Base-by-base conservation (phyloP, 495 filamentous ascomycete genomes). In the Penicillium parvum region DNA sequence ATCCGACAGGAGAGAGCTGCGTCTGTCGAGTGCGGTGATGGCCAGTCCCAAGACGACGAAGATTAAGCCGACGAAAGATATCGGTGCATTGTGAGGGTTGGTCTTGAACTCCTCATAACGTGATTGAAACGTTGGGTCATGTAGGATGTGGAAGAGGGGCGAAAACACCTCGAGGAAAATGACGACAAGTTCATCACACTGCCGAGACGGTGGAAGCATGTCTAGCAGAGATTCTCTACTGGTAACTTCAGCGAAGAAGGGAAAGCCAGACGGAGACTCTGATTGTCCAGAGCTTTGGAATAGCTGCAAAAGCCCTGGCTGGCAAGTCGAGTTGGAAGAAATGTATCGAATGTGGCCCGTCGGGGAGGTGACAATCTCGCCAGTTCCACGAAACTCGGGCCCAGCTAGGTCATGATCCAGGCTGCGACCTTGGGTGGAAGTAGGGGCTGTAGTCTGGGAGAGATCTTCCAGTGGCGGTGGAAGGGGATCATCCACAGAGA, bases 81-180 rank as follows among this genome's bases (percentile, higher is more conserved):
- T 26, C 0, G 35, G 35, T 7, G 35, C 20, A 15, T 20, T 21
- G 14, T 23, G 20, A 16, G 23, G 38, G 19, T 32, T 23, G n/a
- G 29, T 17, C 21, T 41, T 41, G 17, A 41, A 41, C 9, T 20
- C 18, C 26, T 3, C 15, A 30, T 41, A 41, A 7, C 15, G 11
- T 10, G 9, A 22, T 8, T 15, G 38, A 16, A 41, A 41, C 17
- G 26, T 41, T 1, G 16, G 15, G 8, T 41, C 38, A 12, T 32
- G 26, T 1, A 41, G 9, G 6, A 41, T 41, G 28, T 41, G 38
- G 17, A 41, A 41, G 20, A 41, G 38, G 8, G 38, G 38, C 5
- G 38, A 41, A 23, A 41, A 41, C 1, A 41, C 38, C 3, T 41
- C 26, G 16, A 41, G 18, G 7, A 41, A 41, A 5, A 32, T 18